Evolutionary conservation across 495 filamentous ascomycete genomes (phyloP), one percentile per base, ranked within the genome.

Genomic region (Penicilliopsis zonata): DNA sequence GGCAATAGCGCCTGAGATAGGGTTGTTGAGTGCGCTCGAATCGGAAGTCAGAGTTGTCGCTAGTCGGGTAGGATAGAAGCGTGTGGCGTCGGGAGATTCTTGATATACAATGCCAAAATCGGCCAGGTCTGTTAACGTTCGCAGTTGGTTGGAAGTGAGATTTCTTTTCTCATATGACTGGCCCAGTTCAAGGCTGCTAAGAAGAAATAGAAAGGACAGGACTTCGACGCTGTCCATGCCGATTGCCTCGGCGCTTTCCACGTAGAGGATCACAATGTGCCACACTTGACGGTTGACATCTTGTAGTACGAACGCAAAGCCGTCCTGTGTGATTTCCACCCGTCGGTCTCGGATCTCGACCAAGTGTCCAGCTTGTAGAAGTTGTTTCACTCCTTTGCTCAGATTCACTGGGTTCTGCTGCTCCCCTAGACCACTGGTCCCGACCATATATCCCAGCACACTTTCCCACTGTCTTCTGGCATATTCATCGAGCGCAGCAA

Each of bases 281-380:
- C 90, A 98, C 27, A 98, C 86, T 52, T 98, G 90, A 3, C 86
- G 83, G 49, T 94, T 95, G 37, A 86, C 75, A 45, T 94, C 90
- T 46, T 96, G 90, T 0, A 98, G 63, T 7, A 98, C 68, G 41
- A 98, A 98, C 1, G 82, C 82, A 47, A 98, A 98, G 4, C 90
- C 90, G 12, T 79, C 72, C 49, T 94, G 73, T 1, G 92, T 96
- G 39, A 98, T 98, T 2, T 66, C 70, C 13, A 71, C 64, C 22
- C 61, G 67, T 10, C 63, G 59, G 19, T 65, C 67, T 21, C 64
- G 61, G 9, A 70, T 61, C 43, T 82, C 76, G 18, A 98, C 86
- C 17, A 96, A 64, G n/a, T 76, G 67, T 0, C 90, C 86, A 1
- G 70, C 65, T 40, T 82, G 65, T 15, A 98, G 65, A 18, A 98